phyloP scores from a whole-genome alignment of 108 stramenopile genomes.

The Licmophora abbreviata region DNA sequence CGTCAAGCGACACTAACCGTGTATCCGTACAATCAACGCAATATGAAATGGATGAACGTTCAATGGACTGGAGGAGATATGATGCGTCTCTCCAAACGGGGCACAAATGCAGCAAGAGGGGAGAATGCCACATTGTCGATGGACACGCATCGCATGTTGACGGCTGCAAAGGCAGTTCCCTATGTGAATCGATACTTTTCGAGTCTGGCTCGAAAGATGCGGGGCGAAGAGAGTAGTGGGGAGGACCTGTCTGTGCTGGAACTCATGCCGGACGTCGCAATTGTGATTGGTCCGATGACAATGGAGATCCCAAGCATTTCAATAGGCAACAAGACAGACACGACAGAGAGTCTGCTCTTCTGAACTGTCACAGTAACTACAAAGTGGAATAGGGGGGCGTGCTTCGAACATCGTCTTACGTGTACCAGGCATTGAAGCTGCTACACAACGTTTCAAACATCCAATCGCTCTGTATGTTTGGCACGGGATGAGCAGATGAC shows the following conservation, averaged over 20 bases:
- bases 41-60: conserved; percentile 8
- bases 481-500: too few species aligned
- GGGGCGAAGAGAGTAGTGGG: conserved; percentile 3
- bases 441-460: too few species aligned
- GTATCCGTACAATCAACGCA: conserved; percentile 10
- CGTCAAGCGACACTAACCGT: conserved; percentile 50
- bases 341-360: too few species aligned
- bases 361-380: too few species aligned
- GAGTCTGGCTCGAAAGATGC: conserved; percentile 14
- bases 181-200: conserved; percentile 22
- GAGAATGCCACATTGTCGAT: too few species aligned
- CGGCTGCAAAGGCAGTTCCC: conserved; percentile 23
- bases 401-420: too few species aligned
- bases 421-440: too few species aligned
- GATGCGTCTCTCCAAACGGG: conserved; percentile 34
- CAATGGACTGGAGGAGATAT: conserved; percentile 78
- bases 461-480: too few species aligned
- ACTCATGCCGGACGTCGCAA: conserved; percentile 34
- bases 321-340: too few species aligned
- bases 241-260: conserved; percentile 15
- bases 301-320: conserved; percentile 14
- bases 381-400: too few species aligned
- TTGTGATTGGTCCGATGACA: conserved; percentile 35
- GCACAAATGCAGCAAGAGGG: conserved; percentile 3
- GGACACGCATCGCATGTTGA: conserved; percentile 22